Evolutionary conservation across 768 basidiomycete genomes (phyloP).

Genomic region (Boletus sp.): DNA sequence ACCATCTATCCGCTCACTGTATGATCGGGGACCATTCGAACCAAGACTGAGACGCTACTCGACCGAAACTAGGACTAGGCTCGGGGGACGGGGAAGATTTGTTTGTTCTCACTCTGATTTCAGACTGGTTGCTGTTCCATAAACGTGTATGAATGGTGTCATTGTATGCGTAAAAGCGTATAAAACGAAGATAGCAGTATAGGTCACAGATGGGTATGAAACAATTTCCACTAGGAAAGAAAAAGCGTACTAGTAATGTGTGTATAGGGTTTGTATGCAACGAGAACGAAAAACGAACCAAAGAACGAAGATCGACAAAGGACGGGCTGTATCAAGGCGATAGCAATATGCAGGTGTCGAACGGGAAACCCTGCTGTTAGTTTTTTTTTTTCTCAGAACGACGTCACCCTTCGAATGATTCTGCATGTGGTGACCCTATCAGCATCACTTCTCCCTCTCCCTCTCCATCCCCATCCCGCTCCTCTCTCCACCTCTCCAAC

Average conservation of each 20-base stretch:
- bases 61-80: background rate
- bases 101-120: background rate
- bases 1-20: background rate
- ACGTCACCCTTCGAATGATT: constrained; percentile 2
- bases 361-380: too few relatives aligned
- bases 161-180: background rate
- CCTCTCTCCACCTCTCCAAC: constrained; percentile 1
- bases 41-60: background rate
- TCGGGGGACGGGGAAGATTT: background rate
- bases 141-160: background rate
- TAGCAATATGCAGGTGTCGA: background rate
- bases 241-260: background rate
- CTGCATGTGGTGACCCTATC: constrained; percentile 11
- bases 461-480: background rate
- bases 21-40: background rate
- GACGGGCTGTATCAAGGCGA: background rate
- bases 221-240: background rate
- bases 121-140: background rate
- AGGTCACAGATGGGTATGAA: background rate
- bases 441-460: constrained; percentile 17
- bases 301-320: background rate
- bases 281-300: background rate
- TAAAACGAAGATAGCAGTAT: background rate
- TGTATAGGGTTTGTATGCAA: background rate
- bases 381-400: background rate